Base-by-base conservation (phyloP, 2,329 filamentous ascomycete species). In the Microdochium bolleyi region DNA sequence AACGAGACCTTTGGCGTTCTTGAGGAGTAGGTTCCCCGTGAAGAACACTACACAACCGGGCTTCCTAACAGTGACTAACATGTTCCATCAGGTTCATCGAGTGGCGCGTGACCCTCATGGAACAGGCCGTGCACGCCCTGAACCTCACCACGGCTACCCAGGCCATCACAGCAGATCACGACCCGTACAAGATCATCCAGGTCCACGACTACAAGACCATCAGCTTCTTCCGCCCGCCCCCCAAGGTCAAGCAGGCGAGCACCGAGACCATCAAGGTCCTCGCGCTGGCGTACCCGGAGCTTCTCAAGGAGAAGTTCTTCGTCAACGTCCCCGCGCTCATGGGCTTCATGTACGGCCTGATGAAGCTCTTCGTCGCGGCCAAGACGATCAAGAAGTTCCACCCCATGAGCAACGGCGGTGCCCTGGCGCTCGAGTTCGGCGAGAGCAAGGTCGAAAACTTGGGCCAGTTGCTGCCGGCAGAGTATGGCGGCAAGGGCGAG, bases 171-270 rank as follows among this genome's bases (percentile, higher is more conserved):
- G 85, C 89, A 53, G 85, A 83, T 56, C 74, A 81, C 59, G 92
- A 96, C 64, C 89, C 88, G 1, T 95, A 96, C 73, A 89, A 92
- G 70, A 91, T 95, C 75, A 80, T 89, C 62, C 92, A 96, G 71
- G 84, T 96, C 25, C 92, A 97, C 72, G 92, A 97, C 75, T 96
- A 96, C 76, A 82, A 88, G 61, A 85, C 84, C 57, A 85, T 95
- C 66, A 89, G 85, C 64, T 96, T 96, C 77, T 77, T 96, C 60
- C 85, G 89, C 55, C 85, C 89, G 74, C 86, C 92, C 53, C 80
- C 88, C 1, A 76, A 79, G 53, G 84, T 94, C 70, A 91, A 88
- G 69, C 78, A 83, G 3, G 88, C 89, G 16, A 87, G 83, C 58
- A 85, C 83, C 63, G 84, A 92, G 72, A 92, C 89, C 48, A 95